Percentiles rank a stretch among this genome's conserved stretches.
These are phyloP conservation scores for Trichoderma koningii DNA, from an alignment of 2,329 filamentous ascomycete genomes.

Conservation along the genomic window DNA sequence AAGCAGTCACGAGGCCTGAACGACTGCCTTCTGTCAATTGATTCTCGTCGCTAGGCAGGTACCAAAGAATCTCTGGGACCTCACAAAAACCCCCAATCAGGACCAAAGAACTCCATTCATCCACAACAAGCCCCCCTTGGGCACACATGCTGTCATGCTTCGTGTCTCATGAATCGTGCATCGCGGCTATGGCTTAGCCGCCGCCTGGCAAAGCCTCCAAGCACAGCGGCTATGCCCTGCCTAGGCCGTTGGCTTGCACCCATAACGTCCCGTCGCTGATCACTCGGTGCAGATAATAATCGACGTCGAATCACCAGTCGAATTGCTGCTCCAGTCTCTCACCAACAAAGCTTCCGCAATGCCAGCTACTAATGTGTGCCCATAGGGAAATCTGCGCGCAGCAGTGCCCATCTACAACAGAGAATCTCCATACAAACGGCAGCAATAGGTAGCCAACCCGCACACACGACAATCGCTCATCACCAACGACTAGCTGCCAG, in stretches of 20 bases:
- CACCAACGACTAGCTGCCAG: constrained; percentile 1
- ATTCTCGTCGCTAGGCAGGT: too few relatives aligned
- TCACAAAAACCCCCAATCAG: neutral
- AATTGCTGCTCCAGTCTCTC: neutral
- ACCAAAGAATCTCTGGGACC: too few relatives aligned
- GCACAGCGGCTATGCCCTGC: too few relatives aligned
- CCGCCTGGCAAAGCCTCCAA: too few relatives aligned
- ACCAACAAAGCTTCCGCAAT: neutral
- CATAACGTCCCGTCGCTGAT: too few relatives aligned
- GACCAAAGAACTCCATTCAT: neutral
- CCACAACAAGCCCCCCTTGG: neutral
- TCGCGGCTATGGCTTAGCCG: too few relatives aligned
- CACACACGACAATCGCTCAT: neutral
- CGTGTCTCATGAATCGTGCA: neutral
- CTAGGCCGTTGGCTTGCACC: too few relatives aligned
- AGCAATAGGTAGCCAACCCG: neutral
- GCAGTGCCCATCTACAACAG: neutral
- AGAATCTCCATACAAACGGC: neutral
- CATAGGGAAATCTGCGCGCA: neutral
- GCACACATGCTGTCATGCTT: neutral
- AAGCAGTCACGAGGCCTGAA: too few relatives aligned
- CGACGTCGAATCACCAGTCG: neutral
- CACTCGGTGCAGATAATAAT: too few relatives aligned
- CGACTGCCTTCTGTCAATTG: too few relatives aligned
- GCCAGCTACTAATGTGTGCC: too few relatives aligned